Conservation (phyloP, 2,329 filamentous ascomycete species). For the Myriosclerotinia duriaeana region DNA sequence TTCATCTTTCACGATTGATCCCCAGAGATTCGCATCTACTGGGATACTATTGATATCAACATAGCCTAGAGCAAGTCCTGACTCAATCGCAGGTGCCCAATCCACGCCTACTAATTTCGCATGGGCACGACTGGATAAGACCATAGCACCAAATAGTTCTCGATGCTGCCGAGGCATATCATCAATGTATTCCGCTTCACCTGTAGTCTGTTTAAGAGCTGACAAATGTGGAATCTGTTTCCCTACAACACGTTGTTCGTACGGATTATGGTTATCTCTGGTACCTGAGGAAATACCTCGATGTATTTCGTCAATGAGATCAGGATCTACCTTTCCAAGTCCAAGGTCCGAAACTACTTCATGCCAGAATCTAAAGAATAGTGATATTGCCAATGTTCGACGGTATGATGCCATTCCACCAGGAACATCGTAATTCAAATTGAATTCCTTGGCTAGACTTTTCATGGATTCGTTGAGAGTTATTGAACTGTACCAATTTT, state of each 20-base stretch:
- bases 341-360: constrained; percentile 68
- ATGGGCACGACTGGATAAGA: constrained; percentile 82
- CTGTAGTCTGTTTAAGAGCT: constrained; percentile 87
- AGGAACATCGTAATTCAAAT: constrained; percentile 82
- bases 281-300: constrained; percentile 74
- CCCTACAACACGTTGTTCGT: constrained; percentile 77
- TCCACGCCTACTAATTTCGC: constrained; percentile 80
- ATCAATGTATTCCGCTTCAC: constrained; percentile 92
- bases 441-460: constrained; percentile 79
- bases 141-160: constrained; percentile 81
- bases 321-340: constrained; percentile 58
- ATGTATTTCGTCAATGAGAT: constrained; percentile 80
- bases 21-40: constrained; percentile 82
- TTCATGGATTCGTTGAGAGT: constrained; percentile 86
- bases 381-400: constrained; percentile 80
- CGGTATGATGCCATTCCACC: constrained; percentile 96
- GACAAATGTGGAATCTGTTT: constrained; percentile 81
- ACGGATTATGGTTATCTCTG: constrained; percentile 73
- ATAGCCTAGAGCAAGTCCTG: constrained; percentile 72
- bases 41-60: constrained; percentile 80
- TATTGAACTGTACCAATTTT: constrained; percentile 72
- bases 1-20: constrained; percentile 70
- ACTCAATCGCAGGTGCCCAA: constrained; percentile 62
- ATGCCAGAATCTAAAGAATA: constrained; percentile 96
- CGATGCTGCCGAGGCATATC: constrained; percentile 83